Evolutionary conservation across 2,329 filamentous ascomycete species (phyloP).

Genomic region (Beauveria caledonica): DNA sequence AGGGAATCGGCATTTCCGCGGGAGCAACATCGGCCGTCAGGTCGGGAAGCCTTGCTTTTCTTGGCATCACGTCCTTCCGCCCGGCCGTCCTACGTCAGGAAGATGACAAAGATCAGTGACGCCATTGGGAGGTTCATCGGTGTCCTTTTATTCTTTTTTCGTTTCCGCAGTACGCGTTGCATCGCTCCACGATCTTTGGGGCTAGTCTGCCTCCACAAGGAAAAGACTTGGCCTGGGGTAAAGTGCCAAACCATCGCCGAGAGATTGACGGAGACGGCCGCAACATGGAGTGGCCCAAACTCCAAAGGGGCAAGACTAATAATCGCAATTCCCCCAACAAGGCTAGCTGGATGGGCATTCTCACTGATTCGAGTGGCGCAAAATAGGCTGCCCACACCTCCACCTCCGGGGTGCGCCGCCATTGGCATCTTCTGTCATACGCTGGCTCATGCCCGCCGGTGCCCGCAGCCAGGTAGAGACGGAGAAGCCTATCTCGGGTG

Average conservation of each 20-base stretch:
- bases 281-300: neutral
- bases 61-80: neutral
- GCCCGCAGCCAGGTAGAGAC: neutral
- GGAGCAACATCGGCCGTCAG: neutral
- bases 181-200: conserved; percentile 7
- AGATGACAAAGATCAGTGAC: neutral
- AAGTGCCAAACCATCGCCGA: neutral
- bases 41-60: neutral
- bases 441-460: neutral
- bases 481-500: conserved; percentile 4
- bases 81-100: neutral
- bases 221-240: neutral
- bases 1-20: neutral
- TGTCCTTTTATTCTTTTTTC: neutral
- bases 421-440: conserved; percentile 2
- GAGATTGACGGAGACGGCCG: neutral
- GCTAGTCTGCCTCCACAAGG: neutral
- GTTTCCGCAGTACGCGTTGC: neutral
- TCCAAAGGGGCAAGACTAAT: neutral
- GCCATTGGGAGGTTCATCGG: neutral
- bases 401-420: neutral
- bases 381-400: neutral
- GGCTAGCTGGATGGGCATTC: neutral
- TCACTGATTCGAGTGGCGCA: neutral
- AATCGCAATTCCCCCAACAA: neutral